phyloP scores from a whole-genome alignment of 2,329 filamentous ascomycete genomes.

The Colletotrichum navitas region DNA sequence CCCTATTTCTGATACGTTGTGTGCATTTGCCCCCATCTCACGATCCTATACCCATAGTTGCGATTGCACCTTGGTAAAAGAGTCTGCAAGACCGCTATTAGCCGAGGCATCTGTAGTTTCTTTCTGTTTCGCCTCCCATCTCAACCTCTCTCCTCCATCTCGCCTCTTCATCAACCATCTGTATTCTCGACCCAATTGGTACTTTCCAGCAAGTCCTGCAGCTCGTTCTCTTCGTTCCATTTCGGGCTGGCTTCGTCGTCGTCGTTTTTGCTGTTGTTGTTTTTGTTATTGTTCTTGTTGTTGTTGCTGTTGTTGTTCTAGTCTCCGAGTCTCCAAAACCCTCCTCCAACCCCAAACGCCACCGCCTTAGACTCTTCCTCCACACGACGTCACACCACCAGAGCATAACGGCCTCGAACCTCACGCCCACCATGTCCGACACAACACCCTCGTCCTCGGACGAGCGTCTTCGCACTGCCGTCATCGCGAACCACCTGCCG shows the following conservation, averaged over 20 bases:
- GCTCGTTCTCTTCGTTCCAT: neutral
- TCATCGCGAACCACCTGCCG: slow-evolving; percentile 42
- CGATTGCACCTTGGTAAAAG: slow-evolving; percentile 3
- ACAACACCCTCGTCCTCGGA: slow-evolving; percentile 32
- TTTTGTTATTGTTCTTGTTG: neutral
- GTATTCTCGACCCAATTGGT: slow-evolving; percentile 6
- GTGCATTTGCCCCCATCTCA: neutral
- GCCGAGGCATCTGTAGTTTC: slow-evolving; percentile 20
- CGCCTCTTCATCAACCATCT: neutral
- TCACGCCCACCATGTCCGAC: slow-evolving; percentile 27
- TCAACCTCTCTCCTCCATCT: neutral
- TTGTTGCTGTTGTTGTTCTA: neutral
- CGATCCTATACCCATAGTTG: slow-evolving; percentile 12
- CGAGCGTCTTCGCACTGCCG: slow-evolving; percentile 34
- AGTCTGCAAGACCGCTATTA: neutral
- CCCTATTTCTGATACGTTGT: neutral
- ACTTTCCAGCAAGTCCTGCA: neutral
- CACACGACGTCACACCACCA: neutral
- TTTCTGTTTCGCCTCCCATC: neutral
- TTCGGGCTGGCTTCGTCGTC: neutral
- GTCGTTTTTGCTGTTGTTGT: neutral
- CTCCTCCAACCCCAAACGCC: neutral
- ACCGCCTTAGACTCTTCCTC: neutral
- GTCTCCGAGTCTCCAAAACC: neutral
- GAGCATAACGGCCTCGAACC: neutral